Conservation (phyloP, 768 basidiomycete species). For the Tricholomella constricta region DNA sequence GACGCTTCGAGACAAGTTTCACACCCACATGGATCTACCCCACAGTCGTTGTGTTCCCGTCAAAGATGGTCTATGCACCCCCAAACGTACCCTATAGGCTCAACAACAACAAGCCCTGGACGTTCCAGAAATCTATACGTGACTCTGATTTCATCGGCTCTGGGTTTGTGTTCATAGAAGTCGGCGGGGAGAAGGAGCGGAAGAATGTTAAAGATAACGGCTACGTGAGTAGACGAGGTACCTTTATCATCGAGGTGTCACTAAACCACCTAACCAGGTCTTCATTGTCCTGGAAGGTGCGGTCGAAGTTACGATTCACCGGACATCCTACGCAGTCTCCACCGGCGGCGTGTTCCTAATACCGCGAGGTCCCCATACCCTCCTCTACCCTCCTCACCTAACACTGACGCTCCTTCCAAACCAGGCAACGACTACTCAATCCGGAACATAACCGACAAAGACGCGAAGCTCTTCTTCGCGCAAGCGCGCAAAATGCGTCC, state of each 20-base stretch:
- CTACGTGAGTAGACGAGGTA: constrained; percentile 59
- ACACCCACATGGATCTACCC: background rate
- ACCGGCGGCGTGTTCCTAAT: constrained; percentile 88
- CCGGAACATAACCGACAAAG: constrained; percentile 80
- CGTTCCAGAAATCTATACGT: constrained; percentile 89
- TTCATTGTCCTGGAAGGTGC: constrained; percentile 85
- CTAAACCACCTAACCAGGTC: constrained; percentile 32
- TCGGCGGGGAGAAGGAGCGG: constrained; percentile 76
- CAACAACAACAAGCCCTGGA: constrained; percentile 51
- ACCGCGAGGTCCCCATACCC: constrained; percentile 67
- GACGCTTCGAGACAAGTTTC: background rate
- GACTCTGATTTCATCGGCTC: constrained; percentile 92
- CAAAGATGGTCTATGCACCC: constrained; percentile 14
- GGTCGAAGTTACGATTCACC: constrained; percentile 82
- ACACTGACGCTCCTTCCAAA: background rate
- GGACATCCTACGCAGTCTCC: constrained; percentile 74
- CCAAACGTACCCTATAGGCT: constrained; percentile 14
- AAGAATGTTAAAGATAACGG: constrained; percentile 94
- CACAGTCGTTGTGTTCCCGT: constrained; percentile 17
- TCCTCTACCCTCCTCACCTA: background rate
- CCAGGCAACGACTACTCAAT: constrained; percentile 90
- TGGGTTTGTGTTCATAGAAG: constrained; percentile 83
- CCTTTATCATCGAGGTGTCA: background rate
- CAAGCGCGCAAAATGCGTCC: constrained; percentile 61
- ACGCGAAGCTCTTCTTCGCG: constrained; percentile 87